These are phyloP conservation scores for Malania oleifera DNA, from an alignment of 164 flowering plant genomes.

Conservation along the genomic window DNA sequence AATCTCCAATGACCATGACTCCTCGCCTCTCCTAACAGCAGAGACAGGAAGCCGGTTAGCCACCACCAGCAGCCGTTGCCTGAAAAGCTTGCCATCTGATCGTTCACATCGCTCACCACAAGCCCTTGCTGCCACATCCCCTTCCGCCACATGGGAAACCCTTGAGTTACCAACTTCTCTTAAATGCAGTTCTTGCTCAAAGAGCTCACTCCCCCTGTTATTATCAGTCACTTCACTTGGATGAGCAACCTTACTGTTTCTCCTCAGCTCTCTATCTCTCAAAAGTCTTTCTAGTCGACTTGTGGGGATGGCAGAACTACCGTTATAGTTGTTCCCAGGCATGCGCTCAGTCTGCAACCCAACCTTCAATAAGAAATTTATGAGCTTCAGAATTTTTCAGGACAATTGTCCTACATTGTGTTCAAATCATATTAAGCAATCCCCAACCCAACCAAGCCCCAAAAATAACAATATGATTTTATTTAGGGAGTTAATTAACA, in stretches of 20 bases:
- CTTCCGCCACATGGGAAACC: constrained; percentile 37
- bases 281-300: constrained; percentile 43
- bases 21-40: constrained; percentile 76
- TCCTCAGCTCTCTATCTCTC: constrained; percentile 48
- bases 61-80: constrained; percentile 80
- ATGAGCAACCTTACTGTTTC: constrained; percentile 26
- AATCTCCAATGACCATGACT: constrained; percentile 81
- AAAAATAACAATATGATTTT: background rate
- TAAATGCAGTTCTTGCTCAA: constrained; percentile 18
- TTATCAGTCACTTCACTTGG: constrained; percentile 34
- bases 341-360: constrained; percentile 25
- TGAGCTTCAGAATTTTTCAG: background rate
- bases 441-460: background rate
- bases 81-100: constrained; percentile 40
- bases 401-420: constrained; percentile 24
- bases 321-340: constrained; percentile 53
- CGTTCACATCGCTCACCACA: constrained; percentile 28
- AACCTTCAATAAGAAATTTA: constrained; percentile 9
- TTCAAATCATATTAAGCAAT: constrained; percentile 10
- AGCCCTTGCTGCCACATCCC: constrained; percentile 24
- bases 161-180: constrained; percentile 30
- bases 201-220: constrained; percentile 15
- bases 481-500: background rate
- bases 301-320: constrained; percentile 25
- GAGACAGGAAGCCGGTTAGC: constrained; percentile 90